Evolutionary conservation across 208 protist genomes (phyloP).

Genomic region (Leishmania mexicana): DNA sequence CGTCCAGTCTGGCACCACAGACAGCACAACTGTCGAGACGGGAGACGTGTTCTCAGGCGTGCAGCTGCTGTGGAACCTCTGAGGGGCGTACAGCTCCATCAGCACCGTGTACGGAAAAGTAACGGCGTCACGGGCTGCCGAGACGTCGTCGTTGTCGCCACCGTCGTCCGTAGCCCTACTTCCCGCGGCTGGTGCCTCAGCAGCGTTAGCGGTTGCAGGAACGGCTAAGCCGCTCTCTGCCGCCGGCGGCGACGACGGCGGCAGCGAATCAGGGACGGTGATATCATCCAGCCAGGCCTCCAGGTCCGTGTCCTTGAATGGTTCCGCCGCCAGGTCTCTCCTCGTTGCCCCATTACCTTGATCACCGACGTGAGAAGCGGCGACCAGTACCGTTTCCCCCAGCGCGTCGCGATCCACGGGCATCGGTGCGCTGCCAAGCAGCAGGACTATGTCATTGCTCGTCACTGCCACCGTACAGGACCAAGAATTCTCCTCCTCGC

Average conservation of each 20-base stretch:
- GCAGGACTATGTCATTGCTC: slow-evolving; percentile 41
- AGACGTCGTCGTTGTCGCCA: neutral
- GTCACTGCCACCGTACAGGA: slow-evolving; percentile 42
- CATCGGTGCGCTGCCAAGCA: slow-evolving; percentile 34
- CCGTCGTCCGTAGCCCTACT: neutral
- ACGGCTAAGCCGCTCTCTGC: neutral
- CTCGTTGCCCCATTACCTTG: neutral
- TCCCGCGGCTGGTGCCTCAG: neutral
- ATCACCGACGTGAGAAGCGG: neutral
- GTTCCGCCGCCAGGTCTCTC: slow-evolving; percentile 1
- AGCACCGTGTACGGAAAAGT: slow-evolving; percentile 28
- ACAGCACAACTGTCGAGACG: slow-evolving; percentile 5
- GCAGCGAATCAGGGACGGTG: slow-evolving; percentile 6
- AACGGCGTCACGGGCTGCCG: neutral
- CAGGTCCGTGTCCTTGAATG: slow-evolving; percentile 23
- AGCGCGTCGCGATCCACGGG: neutral
- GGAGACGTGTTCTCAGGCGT: neutral
- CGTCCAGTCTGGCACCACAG: slow-evolving; percentile 26
- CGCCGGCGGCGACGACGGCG: neutral
- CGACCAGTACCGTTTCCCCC: neutral
- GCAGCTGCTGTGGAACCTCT: neutral
- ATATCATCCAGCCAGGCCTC: slow-evolving; percentile 57
- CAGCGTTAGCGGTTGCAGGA: neutral
- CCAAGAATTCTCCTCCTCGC: slow-evolving; percentile 30
- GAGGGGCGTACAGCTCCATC: slow-evolving; percentile 24